phyloP scores from a whole-genome alignment of 495 filamentous ascomycete genomes.

The Podospora comata region DNA sequence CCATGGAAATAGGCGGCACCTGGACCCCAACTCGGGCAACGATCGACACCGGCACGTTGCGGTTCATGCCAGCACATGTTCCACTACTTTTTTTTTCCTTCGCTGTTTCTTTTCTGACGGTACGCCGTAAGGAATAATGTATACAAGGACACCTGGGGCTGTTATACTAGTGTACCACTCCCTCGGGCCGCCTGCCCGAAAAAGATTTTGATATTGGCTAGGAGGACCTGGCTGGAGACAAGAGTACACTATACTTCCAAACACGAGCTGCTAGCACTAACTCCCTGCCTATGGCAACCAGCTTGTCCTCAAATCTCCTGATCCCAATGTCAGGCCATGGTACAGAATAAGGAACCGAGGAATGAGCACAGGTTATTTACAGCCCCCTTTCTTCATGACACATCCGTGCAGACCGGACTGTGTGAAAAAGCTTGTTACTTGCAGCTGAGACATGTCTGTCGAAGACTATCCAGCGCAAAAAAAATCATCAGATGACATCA shows the following conservation, averaged over 20 bases:
- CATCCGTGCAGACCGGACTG: not conserved
- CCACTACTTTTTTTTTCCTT: not conserved
- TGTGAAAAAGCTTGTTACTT: not conserved
- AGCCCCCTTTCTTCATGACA: not conserved
- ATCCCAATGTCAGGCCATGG: not conserved
- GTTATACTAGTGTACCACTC: not conserved
- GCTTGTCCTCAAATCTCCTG: not conserved
- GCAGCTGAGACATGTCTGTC: not conserved
- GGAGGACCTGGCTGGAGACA: not conserved
- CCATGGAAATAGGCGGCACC: slow-evolving; percentile 10
- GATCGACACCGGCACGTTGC: slow-evolving; percentile 16
- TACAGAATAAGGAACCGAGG: not conserved
- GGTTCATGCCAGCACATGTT: slow-evolving; percentile 1
- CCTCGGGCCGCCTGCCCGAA: too few species aligned
- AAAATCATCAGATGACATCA: not conserved
- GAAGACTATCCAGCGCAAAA: not conserved
- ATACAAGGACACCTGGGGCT: not conserved
- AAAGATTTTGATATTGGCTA: not conserved
- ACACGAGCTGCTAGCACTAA: not conserved
- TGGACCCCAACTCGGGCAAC: slow-evolving; percentile 15
- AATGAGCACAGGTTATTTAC: not conserved
- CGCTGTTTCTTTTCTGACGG: not conserved
- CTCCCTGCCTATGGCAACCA: not conserved
- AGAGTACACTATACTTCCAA: not conserved
- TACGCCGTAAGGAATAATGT: not conserved